Conservation (phyloP, 169 alveolate genomes). For the Sarcocystis neurona region DNA sequence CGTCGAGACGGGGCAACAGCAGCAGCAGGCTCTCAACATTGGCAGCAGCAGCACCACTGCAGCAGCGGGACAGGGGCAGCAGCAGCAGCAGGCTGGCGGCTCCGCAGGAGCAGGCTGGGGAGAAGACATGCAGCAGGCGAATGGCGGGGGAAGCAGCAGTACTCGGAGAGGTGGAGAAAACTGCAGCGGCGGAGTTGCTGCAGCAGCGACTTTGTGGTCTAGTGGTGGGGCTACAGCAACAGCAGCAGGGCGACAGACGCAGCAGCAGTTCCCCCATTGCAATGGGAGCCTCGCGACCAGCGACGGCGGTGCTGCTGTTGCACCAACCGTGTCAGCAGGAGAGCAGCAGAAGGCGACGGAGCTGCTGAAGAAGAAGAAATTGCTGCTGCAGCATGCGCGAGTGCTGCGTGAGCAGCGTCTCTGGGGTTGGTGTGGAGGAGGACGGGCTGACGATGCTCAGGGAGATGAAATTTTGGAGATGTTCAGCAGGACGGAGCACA, state of each 20-base stretch:
- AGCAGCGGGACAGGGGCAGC: not conserved
- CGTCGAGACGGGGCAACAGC: not conserved
- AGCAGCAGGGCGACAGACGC: not conserved
- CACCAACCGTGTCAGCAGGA: not conserved
- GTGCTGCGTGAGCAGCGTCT: not conserved
- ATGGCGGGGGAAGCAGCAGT: no score
- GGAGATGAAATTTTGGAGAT: no score
- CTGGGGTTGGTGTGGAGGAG: not conserved
- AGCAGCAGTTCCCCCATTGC: not conserved
- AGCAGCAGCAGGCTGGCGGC: not conserved
- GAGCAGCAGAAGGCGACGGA: not conserved
- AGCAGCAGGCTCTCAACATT: not conserved
- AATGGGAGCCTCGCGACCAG: not conserved
- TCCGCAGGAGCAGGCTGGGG: not conserved
- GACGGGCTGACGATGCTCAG: not conserved
- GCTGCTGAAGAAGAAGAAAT: not conserved
- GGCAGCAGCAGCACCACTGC: slow-evolving; percentile 12
- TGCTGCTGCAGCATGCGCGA: not conserved
- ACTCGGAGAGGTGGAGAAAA: no score
- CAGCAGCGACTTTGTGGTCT: no score
- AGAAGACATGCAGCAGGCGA: not conserved
- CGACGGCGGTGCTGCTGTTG: not conserved
- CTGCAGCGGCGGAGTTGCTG: no score
- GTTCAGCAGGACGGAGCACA: no score
- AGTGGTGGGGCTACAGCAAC: no score